Evolutionary conservation across 2,329 filamentous ascomycete genomes (phyloP), one percentile per base, ranked within the genome.

Genomic region (Fusarium sarcochroum): DNA sequence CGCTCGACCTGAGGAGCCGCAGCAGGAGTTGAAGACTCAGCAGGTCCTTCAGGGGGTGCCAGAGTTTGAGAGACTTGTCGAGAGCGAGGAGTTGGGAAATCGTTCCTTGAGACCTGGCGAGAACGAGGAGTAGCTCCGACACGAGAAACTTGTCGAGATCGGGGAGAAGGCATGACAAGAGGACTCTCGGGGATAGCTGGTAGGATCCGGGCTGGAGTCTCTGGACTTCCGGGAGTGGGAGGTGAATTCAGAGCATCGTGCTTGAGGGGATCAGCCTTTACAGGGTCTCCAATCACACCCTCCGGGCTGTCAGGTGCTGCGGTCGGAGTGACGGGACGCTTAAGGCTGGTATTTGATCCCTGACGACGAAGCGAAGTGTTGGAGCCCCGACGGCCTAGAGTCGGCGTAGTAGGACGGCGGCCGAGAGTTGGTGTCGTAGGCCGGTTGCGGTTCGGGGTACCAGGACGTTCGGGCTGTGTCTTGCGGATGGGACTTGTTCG

Each of bases 401-500:
- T 62, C 17, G 70, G 68, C 2, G 68, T 73, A 1, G 62, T 73
- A 21, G 70, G 70, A 35, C 70, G 70, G 7, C 54, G 68, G 15
- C 54, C 50, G 1, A 60, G 38, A 4, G 58, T 70, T 3, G 71
- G 58, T 6, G 71, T 73, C 15, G 51, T 58, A 13, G 71, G 71
- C 6, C 54, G 45, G 38, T 48, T 57, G 18, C 62, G 68, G 11
- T 56, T 71, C 8, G 70, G 66, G 17, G 63, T 73, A 1, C 55
- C 13, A 3, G 70, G 61, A 8, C 58, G 57, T 2, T 72, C 69
- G 4, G 49, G 58, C 6, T 60, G 58, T 5, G 53, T 6, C 7
- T 66, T 63, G 18, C 68, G 63, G 21, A 69, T 41, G 14, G 70
- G 70, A 46, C 70, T 73, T 23, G 56, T 71, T 32, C 68, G 52